Evolutionary conservation across 1,284 basidiomycete genomes (phyloP).

Genomic region (Cutaneotrichosporon cyanovorans): DNA sequence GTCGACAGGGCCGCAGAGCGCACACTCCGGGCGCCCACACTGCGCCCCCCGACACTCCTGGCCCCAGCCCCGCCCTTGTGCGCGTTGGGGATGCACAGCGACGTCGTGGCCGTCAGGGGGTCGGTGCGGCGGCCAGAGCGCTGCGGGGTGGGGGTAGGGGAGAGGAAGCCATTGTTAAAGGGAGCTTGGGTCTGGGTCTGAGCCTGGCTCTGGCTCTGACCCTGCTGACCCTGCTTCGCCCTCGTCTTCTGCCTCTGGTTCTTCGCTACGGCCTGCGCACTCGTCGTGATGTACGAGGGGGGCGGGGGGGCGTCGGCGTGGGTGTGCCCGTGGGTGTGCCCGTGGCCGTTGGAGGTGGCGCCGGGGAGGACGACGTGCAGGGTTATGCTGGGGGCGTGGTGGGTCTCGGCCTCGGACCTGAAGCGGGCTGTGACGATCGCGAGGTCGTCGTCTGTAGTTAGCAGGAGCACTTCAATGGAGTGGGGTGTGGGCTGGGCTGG

Average conservation of each 20-base stretch:
- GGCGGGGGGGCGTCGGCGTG: conserved; percentile 4
- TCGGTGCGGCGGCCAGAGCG: too few relatives aligned
- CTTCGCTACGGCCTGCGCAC: neutral
- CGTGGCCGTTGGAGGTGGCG: neutral
- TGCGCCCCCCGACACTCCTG: too few relatives aligned
- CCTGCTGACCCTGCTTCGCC: too few relatives aligned
- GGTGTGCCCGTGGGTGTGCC: too few relatives aligned
- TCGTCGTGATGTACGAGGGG: conserved; percentile 4
- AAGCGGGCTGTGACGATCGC: conserved; percentile 44
- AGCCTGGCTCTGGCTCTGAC: too few relatives aligned
- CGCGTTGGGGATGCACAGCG: conserved; percentile 10
- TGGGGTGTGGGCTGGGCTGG: too few relatives aligned
- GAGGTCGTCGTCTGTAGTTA: conserved; percentile 43
- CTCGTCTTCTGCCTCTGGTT: neutral
- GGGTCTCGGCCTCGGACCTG: conserved; percentile 18
- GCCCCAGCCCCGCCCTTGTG: conserved; percentile 9
- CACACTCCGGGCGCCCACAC: conserved; percentile 15
- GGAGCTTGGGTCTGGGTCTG: too few relatives aligned
- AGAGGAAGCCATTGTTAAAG: too few relatives aligned
- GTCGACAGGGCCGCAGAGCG: conserved; percentile 16
- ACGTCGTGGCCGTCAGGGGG: conserved; percentile 6
- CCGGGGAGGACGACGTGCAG: conserved; percentile 14
- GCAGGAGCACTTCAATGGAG: neutral
- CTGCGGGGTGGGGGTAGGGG: neutral
- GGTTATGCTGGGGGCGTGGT: conserved; percentile 22